These are phyloP conservation scores for Macrocystidia cucumis DNA, from an alignment of 1,284 basidiomycete species.

Conservation along the genomic window DNA sequence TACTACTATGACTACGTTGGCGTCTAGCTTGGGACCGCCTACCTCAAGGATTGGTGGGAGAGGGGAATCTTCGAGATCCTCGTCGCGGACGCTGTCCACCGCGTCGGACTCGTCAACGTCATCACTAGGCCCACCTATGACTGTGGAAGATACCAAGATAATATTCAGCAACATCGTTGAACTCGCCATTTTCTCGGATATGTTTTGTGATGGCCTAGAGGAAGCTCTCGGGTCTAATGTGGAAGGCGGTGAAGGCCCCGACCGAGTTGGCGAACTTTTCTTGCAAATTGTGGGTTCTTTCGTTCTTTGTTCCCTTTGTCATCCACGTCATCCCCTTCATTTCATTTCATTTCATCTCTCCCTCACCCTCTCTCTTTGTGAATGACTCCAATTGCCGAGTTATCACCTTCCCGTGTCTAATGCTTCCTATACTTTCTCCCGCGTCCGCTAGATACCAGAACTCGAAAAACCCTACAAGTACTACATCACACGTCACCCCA, in stretches of 20 bases:
- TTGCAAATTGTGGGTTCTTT: slow-evolving; percentile 49
- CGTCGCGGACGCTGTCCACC: slow-evolving; percentile 47
- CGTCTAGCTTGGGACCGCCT: too few species aligned
- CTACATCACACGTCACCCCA: slow-evolving; percentile 84
- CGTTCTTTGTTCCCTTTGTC: too few species aligned
- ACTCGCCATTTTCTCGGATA: slow-evolving; percentile 65
- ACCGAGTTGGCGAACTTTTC: slow-evolving; percentile 76
- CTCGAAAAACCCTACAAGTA: slow-evolving; percentile 76
- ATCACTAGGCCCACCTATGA: slow-evolving; percentile 52
- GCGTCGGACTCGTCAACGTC: slow-evolving; percentile 42
- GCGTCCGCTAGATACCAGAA: slow-evolving; percentile 51
- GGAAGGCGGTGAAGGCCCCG: slow-evolving; percentile 51
- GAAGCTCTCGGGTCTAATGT: slow-evolving; percentile 45
- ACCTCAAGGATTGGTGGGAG: too few species aligned
- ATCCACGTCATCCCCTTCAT: too few species aligned
- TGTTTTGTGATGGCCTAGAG: slow-evolving; percentile 54
- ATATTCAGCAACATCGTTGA: slow-evolving; percentile 80
- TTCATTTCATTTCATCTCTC: slow-evolving; percentile 6
- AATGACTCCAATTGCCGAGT: too few species aligned
- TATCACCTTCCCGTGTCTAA: too few species aligned
- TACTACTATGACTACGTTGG: too few species aligned
- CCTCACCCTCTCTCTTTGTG: slow-evolving; percentile 2
- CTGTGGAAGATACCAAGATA: slow-evolving; percentile 59
- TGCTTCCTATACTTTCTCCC: too few species aligned
- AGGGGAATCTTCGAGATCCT: slow-evolving; percentile 32